A percentile compares a stretch with the other conserved stretches of the same genome.
These are phyloP conservation scores for Pythium sukuiense DNA, from an alignment of 352 stramenopile genomes.

Conservation along the genomic window DNA sequence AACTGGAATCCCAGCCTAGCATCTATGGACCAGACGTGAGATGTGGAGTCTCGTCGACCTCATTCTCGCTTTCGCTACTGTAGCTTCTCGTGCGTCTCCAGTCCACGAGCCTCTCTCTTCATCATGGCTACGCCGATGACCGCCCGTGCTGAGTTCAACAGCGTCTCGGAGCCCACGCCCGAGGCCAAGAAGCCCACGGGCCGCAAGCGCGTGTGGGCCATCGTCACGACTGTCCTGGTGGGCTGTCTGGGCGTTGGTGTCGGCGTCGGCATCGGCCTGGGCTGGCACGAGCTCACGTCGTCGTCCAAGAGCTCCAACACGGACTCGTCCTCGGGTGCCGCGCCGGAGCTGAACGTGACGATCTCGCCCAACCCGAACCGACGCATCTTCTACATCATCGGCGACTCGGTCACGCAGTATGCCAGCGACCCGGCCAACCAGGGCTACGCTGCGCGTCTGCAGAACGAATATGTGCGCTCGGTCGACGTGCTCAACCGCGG, in stretches of 20 bases:
- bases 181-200: background rate
- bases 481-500: constrained; percentile 26
- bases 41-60: background rate
- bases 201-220: background rate
- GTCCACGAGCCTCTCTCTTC: background rate
- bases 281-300: background rate
- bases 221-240: background rate
- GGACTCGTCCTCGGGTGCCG: too few species aligned
- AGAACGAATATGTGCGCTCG: constrained; percentile 48
- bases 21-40: background rate
- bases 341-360: too few species aligned
- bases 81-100: background rate
- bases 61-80: background rate
- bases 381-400: constrained; percentile 36
- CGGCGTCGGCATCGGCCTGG: background rate
- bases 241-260: background rate
- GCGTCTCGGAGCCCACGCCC: background rate
- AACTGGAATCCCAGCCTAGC: too few species aligned
- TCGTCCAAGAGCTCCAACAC: background rate
- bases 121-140: background rate
- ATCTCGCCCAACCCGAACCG: background rate
- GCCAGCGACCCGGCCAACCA: constrained; percentile 33
- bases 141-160: background rate
- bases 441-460: constrained; percentile 40
- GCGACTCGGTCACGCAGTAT: constrained; percentile 51